These are phyloP conservation scores for Chaetomidium leptoderma DNA, from an alignment of 495 filamentous ascomycete species.

Conservation along the genomic window DNA sequence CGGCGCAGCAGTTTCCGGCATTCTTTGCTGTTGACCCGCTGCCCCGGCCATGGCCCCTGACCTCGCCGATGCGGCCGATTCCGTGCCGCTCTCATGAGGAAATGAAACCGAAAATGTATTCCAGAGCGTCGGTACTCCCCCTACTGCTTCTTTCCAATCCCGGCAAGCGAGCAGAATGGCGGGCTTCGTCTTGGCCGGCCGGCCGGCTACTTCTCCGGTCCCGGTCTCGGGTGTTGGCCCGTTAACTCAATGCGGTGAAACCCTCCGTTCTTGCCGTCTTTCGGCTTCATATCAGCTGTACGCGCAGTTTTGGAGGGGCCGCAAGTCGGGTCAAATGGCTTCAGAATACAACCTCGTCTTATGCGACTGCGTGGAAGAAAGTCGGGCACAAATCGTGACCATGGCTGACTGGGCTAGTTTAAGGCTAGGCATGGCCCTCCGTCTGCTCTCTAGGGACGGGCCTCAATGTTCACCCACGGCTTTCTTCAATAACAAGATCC, in stretches of 20 bases:
- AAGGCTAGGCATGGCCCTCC: conserved; percentile 3
- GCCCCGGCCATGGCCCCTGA: neutral
- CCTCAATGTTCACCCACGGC: neutral
- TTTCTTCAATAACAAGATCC: neutral
- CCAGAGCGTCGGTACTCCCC: neutral
- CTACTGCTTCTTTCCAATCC: neutral
- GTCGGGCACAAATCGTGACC: neutral
- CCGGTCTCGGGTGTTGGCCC: conserved; percentile 6
- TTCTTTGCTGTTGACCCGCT: conserved; percentile 1
- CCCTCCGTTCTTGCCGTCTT: neutral
- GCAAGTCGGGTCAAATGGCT: conserved; percentile 5
- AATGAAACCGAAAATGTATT: neutral
- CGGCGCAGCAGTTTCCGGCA: conserved; percentile 5
- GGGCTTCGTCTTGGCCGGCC: conserved; percentile 1
- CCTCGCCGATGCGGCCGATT: neutral
- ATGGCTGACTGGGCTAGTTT: conserved; percentile 6
- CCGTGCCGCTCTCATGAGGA: neutral
- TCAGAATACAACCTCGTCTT: neutral
- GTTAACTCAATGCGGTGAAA: conserved; percentile 6
- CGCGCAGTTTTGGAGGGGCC: neutral
- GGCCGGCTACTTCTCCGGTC: neutral
- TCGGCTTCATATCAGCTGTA: neutral
- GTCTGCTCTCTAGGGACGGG: neutral
- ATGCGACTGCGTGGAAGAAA: neutral
- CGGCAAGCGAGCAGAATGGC: neutral